Base-by-base conservation (phyloP, 306 rosid species). In the Cicer chorassanicum region DNA sequence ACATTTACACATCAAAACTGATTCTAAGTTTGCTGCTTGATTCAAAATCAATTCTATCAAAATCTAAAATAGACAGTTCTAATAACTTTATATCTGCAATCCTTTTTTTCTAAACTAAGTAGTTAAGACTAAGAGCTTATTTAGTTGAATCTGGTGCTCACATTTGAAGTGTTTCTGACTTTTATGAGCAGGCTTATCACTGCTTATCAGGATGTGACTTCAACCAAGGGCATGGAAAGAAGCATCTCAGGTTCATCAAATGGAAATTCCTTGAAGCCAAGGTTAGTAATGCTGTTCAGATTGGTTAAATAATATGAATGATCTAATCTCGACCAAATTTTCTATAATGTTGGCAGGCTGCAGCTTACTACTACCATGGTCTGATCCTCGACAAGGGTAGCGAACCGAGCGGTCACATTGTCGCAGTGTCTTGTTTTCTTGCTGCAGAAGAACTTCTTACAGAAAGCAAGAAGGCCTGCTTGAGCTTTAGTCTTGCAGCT, bases 361-460 rank as follows among this genome's bases (percentile, higher is more conserved):
- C 96, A 75, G 93, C 97, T 6, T 94, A 92, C 86, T 90, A 94
- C 91, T 94, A 86, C 90, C 95, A 94, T 51, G 97, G 97, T 15
- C 80, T 92, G 82, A 85, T 94, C 51, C 89, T 94, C 24, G 99
- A 90, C 89, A 92, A 90, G 81, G 93, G 96, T 34, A 87, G 68
- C 29, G 97, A 94, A 72, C 96, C 91, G 49, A 81, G 89, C 54
- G 71, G 83, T 78, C 90, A 90, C 63, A 82, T 92, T 19, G 68
- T 83, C 1, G 97, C 96, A 0, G 88, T 89, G 24, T 92, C 92
- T 18, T 90, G 99, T 78, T 94, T 94, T 84, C 97, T 94, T 69
- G 96, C 96, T 6, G 92, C 99, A 7, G 96, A 92, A 85, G 89
- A 92, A 78, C 86, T 94, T 81, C 81, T 90, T 38, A 66, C 76